phyloP scores from a whole-genome alignment of 73 alveolate species.

The Blepharisma japonicum region DNA sequence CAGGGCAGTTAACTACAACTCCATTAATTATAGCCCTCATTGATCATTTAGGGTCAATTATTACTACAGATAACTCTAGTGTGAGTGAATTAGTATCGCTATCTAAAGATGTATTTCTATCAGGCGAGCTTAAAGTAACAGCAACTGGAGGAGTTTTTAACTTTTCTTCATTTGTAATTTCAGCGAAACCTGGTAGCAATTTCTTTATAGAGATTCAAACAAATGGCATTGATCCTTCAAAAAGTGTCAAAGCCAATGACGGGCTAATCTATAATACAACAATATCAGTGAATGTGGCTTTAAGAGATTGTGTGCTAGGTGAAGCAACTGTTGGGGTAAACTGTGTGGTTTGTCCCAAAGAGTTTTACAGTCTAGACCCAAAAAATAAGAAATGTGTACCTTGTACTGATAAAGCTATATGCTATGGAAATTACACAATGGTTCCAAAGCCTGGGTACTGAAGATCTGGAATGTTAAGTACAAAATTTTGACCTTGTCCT shows the following conservation, averaged over 20 bases:
- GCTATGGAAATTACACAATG: neutral
- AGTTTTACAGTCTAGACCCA: neutral
- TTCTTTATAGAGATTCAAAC: neutral
- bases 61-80: constrained; percentile 13
- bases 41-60: neutral
- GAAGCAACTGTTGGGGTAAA: neutral
- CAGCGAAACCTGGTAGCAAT: neutral
- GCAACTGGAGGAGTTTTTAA: neutral
- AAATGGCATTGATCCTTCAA: neutral
- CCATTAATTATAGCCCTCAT: neutral
- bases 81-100: neutral
- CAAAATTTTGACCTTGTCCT: neutral
- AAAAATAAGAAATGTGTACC: neutral
- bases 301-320: neutral
- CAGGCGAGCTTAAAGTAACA: neutral
- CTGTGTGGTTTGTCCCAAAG: neutral
- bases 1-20: neutral
- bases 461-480: neutral
- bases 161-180: neutral
- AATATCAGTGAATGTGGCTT: neutral
- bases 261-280: neutral
- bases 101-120: neutral
- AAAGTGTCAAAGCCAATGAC: neutral
- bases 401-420: neutral
- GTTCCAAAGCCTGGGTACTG: neutral